These are phyloP conservation scores for Didymella exigua DNA, from an alignment of 2,329 filamentous ascomycete species.

Conservation along the genomic window DNA sequence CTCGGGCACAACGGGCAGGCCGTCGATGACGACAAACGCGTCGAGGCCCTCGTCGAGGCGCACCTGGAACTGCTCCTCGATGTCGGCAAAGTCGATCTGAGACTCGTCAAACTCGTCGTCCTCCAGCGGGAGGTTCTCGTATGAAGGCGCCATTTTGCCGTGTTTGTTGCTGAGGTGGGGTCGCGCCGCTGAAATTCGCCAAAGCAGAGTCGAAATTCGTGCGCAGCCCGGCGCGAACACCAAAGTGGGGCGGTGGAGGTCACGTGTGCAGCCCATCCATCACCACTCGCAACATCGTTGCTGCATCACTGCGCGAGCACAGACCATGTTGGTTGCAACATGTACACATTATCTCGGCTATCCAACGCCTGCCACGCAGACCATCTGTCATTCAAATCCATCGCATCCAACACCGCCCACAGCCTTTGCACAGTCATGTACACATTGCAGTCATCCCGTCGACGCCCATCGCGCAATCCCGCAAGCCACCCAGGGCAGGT, in stretches of 20 bases:
- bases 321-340: not conserved
- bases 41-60: slow-evolving; percentile 95
- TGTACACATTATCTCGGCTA: slow-evolving; percentile 15
- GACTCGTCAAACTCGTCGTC: slow-evolving; percentile 92
- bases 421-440: not conserved
- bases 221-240: slow-evolving; percentile 10
- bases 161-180: slow-evolving; percentile 26
- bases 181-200: slow-evolving; percentile 23
- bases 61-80: slow-evolving; percentile 93
- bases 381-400: slow-evolving; percentile 3
- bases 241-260: slow-evolving; percentile 6
- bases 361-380: slow-evolving; percentile 6
- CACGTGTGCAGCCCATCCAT: not conserved
- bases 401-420: slow-evolving; percentile 1
- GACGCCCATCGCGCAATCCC: slow-evolving; percentile 40
- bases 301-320: not conserved
- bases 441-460: slow-evolving; percentile 27
- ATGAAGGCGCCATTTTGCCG: slow-evolving; percentile 85
- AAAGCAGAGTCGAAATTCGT: slow-evolving; percentile 32
- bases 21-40: slow-evolving; percentile 94
- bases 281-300: no score
- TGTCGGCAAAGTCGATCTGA: slow-evolving; percentile 93
- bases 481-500: slow-evolving; percentile 42
- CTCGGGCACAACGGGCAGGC: slow-evolving; percentile 84
- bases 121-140: slow-evolving; percentile 83